phyloP scores from a whole-genome alignment of 83 land plant genomes.

The Isoetes engelmannii region DNA sequence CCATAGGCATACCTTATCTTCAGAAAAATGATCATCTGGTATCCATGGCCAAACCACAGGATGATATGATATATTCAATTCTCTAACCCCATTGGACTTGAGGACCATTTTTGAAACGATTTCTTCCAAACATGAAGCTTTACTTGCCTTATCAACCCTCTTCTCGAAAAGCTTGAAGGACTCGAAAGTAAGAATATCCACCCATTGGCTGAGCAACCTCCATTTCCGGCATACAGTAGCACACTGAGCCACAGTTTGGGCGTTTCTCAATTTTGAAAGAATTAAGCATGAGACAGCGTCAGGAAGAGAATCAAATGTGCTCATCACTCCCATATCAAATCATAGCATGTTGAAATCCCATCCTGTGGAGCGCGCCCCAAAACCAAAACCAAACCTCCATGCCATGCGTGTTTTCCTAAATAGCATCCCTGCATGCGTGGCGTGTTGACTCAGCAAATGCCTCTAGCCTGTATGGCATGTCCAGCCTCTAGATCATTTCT shows the following conservation, averaged over 20 bases:
- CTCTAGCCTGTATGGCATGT: no score
- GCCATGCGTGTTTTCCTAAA: no score
- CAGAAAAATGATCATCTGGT: conserved; percentile 30
- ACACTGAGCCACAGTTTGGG: conserved; percentile 35
- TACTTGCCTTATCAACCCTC: conserved; percentile 25
- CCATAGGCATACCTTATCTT: conserved; percentile 29
- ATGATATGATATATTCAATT: conserved; percentile 28
- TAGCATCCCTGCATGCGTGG: no score
- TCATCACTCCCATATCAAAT: conserved; percentile 14
- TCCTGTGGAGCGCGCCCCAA: no score
- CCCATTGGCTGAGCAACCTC: conserved; percentile 18
- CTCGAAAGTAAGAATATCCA: conserved; percentile 35
- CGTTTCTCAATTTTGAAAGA: conserved; percentile 25
- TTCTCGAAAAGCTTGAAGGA: conserved; percentile 39
- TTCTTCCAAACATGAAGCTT: conserved; percentile 34
- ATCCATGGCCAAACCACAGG: conserved; percentile 45
- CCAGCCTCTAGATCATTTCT: no score
- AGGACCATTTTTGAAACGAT: conserved; percentile 28
- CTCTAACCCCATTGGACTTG: conserved; percentile 19
- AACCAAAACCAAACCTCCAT: no score
- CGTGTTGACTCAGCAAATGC: no score
- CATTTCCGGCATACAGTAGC: conserved; percentile 30
- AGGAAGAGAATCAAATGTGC: conserved; percentile 29
- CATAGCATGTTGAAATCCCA: no score
- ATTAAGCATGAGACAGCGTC: conserved; percentile 27